Percentiles rank a stretch among this genome's conserved stretches.
phyloP scores from a whole-genome alignment of 1,284 basidiomycete genomes.

The Hymenochaete sp. region DNA sequence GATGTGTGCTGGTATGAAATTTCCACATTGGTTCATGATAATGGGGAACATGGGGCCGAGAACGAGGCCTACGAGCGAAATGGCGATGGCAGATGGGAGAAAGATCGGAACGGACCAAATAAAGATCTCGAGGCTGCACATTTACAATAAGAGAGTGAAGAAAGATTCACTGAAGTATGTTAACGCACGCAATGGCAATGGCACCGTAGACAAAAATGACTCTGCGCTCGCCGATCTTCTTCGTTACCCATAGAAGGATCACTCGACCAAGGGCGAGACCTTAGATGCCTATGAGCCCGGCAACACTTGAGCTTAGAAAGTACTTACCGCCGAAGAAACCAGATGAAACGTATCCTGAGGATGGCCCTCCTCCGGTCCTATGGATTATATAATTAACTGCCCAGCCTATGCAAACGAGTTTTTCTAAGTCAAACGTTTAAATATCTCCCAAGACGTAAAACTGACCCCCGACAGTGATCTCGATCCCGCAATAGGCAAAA shows the following conservation, averaged over 20 bases:
- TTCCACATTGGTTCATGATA: conserved; percentile 48
- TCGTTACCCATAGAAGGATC: conserved; percentile 49
- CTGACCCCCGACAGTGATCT: conserved; percentile 55
- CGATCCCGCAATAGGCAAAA: conserved; percentile 59
- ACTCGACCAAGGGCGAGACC: conserved; percentile 53
- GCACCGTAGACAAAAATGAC: conserved; percentile 44
- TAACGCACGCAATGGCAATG: conserved; percentile 42
- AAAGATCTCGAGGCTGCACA: conserved; percentile 27
- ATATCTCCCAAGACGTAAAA: neutral
- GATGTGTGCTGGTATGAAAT: conserved; percentile 51
- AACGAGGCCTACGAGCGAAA: conserved; percentile 32
- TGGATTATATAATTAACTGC: conserved; percentile 51
- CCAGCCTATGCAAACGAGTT: conserved; percentile 36
- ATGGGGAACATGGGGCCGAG: conserved; percentile 61
- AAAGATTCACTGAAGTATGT: neutral
- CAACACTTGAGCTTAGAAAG: neutral
- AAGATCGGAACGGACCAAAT: conserved; percentile 30
- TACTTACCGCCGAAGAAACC: conserved; percentile 42
- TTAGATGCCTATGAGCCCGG: conserved; percentile 18
- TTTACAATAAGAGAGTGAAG: neutral
- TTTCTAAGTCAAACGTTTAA: neutral
- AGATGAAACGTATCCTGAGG: conserved; percentile 44
- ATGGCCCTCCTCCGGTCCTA: conserved; percentile 36
- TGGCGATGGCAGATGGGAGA: conserved; percentile 30
- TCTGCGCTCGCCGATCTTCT: conserved; percentile 44